Conservation (phyloP, 306 rosid genomes). For the Lupinus albus region DNA sequence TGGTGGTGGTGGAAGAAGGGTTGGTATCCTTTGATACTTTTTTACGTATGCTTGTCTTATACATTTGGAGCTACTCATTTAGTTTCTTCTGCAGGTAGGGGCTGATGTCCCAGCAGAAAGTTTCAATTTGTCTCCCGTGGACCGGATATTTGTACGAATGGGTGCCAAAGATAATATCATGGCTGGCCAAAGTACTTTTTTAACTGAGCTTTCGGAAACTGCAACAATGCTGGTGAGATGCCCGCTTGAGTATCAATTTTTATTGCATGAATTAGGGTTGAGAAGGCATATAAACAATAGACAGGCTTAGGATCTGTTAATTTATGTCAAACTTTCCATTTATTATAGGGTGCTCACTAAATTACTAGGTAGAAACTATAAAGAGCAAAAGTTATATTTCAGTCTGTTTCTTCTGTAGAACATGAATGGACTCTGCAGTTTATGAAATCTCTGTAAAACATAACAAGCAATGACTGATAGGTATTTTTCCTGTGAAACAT, state of each 20-base stretch:
- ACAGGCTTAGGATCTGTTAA: neutral
- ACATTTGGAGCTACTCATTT: slow-evolving; percentile 28
- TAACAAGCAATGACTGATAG: slow-evolving; percentile 5
- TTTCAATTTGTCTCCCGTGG: slow-evolving; percentile 83
- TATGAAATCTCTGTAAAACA: slow-evolving; percentile 14
- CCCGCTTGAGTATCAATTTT: slow-evolving; percentile 27
- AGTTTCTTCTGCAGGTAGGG: slow-evolving; percentile 68
- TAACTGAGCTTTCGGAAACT: slow-evolving; percentile 94
- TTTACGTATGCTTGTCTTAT: slow-evolving; percentile 29
- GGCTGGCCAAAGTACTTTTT: slow-evolving; percentile 97
- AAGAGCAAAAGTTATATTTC: neutral
- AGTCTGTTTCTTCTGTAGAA: slow-evolving; percentile 25
- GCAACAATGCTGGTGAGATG: slow-evolving; percentile 86
- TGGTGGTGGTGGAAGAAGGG: slow-evolving; percentile 8
- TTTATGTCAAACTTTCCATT: slow-evolving; percentile 11
- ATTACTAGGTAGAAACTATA: neutral
- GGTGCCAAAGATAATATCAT: slow-evolving; percentile 96
- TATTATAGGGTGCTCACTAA: slow-evolving; percentile 22
- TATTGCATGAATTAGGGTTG: slow-evolving; percentile 28
- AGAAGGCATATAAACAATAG: neutral
- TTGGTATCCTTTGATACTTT: neutral
- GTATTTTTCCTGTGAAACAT: slow-evolving; percentile 3
- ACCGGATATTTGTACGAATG: slow-evolving; percentile 91
- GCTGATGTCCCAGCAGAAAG: slow-evolving; percentile 95
- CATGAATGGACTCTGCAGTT: neutral